Evolutionary conservation across 176 grass and related monocot genomes (phyloP), one percentile per base, ranked within the genome.

Genomic region (Cocos nucifera): DNA sequence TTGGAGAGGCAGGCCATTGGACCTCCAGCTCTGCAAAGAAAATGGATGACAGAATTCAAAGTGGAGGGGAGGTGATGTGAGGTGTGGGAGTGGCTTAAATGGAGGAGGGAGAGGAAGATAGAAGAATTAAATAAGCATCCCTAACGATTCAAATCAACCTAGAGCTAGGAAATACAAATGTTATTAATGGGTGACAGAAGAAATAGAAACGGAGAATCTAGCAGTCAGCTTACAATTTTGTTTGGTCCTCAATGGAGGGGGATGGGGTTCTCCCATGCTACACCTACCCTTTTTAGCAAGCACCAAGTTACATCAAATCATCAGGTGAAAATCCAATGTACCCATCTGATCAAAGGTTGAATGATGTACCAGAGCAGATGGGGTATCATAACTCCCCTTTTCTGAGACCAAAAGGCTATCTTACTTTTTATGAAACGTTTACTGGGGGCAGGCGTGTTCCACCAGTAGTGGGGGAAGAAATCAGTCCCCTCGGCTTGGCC

Each of bases 1-100:
- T 70, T 27, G 16, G 74, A 81, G 58, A 80, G 61, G 68, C 58
- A 61, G 49, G 77, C 67, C 90, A 89, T 89, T 26, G 27, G 5
- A 20, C 18, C 20, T 49, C 12, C 28, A 12, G 27, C 17, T 19
- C 14, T 60, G 48, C 16, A 70, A 51, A 16, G 57, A 55, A 6
- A 19, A 15, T 57, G 65, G 18, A 39, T 19, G 62, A 67, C 20
- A 19, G 50, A 50, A 44, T 12, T 44, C 7, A 44, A 44, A 48
- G 19, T 18, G 6, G 53, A 53, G 59, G n/a, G 69, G 17, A 4
- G 58, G 22, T 15, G 17, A 10, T 44, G 35, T 44, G 9, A 44
- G 35, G 35, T 44, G 24, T 25, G 27, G 25, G 28, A 17, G 15
- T 73, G 59, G 18, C 14, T 62, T 16, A 53, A 67, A 12, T 30